Conservation (phyloP, 257 asterid genomes). For the Nicotiana benthamiana region DNA sequence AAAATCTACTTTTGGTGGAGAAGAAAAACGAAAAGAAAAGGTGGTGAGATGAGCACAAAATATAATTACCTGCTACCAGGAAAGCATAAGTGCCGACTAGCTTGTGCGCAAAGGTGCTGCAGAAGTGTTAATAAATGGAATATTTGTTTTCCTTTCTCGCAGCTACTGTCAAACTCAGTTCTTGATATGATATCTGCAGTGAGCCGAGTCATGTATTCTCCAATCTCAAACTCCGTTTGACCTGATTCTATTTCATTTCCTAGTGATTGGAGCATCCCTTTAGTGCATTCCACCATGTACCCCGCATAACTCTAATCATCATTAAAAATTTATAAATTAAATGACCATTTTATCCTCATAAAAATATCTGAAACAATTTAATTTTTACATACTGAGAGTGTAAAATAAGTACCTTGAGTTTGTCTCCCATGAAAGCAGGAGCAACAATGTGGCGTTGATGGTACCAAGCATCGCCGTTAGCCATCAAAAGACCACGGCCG, state of each 20-base stretch:
- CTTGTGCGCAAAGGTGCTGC: slow-evolving; percentile 54
- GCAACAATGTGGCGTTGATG: slow-evolving; percentile 87
- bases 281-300: slow-evolving; percentile 76
- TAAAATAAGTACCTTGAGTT: slow-evolving; percentile 49
- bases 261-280: slow-evolving; percentile 46
- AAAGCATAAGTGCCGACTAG: slow-evolving; percentile 63
- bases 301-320: slow-evolving; percentile 56
- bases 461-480: slow-evolving; percentile 82
- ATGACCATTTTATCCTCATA: neutral
- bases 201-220: slow-evolving; percentile 61
- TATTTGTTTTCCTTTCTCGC: slow-evolving; percentile 71
- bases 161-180: slow-evolving; percentile 69
- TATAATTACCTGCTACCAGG: slow-evolving; percentile 76
- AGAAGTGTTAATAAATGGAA: slow-evolving; percentile 47
- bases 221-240: slow-evolving; percentile 57
- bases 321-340: neutral
- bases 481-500: slow-evolving; percentile 85
- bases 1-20: neutral
- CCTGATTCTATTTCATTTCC: slow-evolving; percentile 32
- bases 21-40: neutral
- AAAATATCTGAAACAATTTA: no score
- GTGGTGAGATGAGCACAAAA: neutral
- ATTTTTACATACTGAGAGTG: neutral
- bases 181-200: slow-evolving; percentile 89
- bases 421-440: slow-evolving; percentile 85